Base-by-base conservation (phyloP, 345 rosid genomes). In the Citrus reticulata region DNA sequence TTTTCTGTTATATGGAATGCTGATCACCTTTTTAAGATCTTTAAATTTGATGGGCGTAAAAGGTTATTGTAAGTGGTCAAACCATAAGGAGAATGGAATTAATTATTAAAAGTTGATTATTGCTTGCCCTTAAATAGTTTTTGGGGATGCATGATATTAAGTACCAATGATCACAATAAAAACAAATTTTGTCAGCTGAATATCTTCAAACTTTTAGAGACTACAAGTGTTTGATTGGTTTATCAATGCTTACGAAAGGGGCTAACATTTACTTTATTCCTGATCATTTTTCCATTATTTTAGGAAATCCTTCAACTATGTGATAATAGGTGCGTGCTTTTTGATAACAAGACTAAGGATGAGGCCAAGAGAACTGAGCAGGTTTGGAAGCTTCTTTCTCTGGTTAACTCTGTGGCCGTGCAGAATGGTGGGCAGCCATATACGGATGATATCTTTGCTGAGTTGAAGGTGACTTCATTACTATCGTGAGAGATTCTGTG, bases 311-410 rank as follows among this genome's bases (percentile, higher is more conserved):
- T 92, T 24, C 72, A 49, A 5, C 77, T 85, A n/a, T 92, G 99
- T 83, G 79, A 83, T 77, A 89, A 93, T 69, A 73, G 98, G 2
- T 22, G 29, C 65, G 91, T 92, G 46, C 89, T 91, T 81, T 95
- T 95, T 80, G 90, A 95, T 80, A 95, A 95, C 91, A 95, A 92
- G 88, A 92, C 95, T 35, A 82, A 76, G 64, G 85, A 95, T 78
- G 89, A 83, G 77, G 14, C 35, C 1, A 91, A 88, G 89, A 89
- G 82, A 81, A 83, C 65, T 75, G 79, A 81, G 59, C 98, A 95
- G 81, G 90, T 92, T 71, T 77, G 84, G 61, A 78, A 86, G 80
- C 96, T 95, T 78, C 90, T 95, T 1, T 85, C 90, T 22, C 90
- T 89, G 77, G 93, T 93, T 68, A 85, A 89, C 61, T 63, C 29